Percentiles rank a stretch among this genome's conserved stretches.
These are phyloP conservation scores for Candida buenavistaensis DNA, from an alignment of 1,139 yeast genomes.

Conservation along the genomic window DNA sequence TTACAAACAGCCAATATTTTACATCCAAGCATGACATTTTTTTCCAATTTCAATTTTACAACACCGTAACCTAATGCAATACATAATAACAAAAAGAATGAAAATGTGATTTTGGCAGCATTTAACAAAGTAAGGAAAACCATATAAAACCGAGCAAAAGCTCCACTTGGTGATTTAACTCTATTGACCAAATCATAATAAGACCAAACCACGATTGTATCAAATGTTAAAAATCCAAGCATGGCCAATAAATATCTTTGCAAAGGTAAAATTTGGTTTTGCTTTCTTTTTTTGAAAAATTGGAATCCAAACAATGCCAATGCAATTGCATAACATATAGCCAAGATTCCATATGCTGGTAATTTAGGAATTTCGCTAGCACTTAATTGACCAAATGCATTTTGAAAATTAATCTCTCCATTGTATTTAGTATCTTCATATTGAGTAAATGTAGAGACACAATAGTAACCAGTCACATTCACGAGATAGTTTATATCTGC, in stretches of 20 bases:
- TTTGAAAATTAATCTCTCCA: conserved; percentile 76
- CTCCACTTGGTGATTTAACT: conserved; percentile 53
- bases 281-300: conserved; percentile 74
- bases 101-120: conserved; percentile 80
- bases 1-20: conserved; percentile 74
- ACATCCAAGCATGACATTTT: conserved; percentile 74
- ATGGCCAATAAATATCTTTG: conserved; percentile 89
- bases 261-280: conserved; percentile 80
- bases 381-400: conserved; percentile 85
- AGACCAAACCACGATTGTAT: conserved; percentile 88
- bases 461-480: conserved; percentile 82
- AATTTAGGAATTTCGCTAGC: conserved; percentile 91
- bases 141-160: conserved; percentile 70
- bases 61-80: conserved; percentile 94
- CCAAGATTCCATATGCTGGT: conserved; percentile 83
- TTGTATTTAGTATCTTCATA: conserved; percentile 46
- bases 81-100: conserved; percentile 81
- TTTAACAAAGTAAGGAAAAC: conserved; percentile 75
- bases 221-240: conserved; percentile 78
- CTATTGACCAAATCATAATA: conserved; percentile 81
- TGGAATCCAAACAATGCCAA: conserved; percentile 83
- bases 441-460: conserved; percentile 70
- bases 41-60: conserved; percentile 80
- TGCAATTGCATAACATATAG: conserved; percentile 79
- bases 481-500: conserved; percentile 65